Evolutionary conservation across 2,329 filamentous ascomycete species (phyloP), one percentile per base, ranked within the genome.

Genomic region (Trichoderma afroharzianum): DNA sequence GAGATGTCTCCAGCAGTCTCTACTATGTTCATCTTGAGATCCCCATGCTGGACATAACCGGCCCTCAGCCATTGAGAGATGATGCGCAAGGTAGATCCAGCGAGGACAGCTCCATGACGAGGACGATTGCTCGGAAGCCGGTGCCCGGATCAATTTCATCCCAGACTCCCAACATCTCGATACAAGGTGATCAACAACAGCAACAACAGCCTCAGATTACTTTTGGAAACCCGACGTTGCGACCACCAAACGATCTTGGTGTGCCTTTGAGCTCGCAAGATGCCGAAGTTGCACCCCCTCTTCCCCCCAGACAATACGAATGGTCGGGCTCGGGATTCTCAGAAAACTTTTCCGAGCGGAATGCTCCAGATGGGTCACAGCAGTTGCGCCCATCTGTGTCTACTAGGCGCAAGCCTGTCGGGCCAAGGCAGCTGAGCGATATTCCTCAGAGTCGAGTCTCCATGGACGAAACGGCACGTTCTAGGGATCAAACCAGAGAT

Each of bases 1-100:
- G 95, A 79, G 95, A 98, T 79, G 91, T 99, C 63, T 89, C 92
- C 70, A 93, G 90, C 76, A 97, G 92, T 15, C 86, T 99, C 6
- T 99, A 98, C 82, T 98, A 96, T 79, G 85, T 98, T 68, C 95
- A 98, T 81, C 88, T 97, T 50, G 77, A 79, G 70, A 69, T 73
- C 8, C 85, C 87, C 2, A 87, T 88, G 4, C 85, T 88, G 50
- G 88, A 93, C 72, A 36, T 79, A 84, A 18, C 76, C 76, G 43
- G 71, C 69, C 64, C 64, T 73, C 78, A 11, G 76, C 76, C 33
- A 74, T 78, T 58, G 67, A 74, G 73, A 57, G 76, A 78, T 28
- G 79, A 81, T 7, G 76, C 76, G 47, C 77, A 80, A 62, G 79
- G 82, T 72, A 81, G 83, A 61, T 82, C 83, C 33, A 85, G 85